Evolutionary conservation across 495 filamentous ascomycete species (phyloP).

Genomic region (Talaromyces adpressus): DNA sequence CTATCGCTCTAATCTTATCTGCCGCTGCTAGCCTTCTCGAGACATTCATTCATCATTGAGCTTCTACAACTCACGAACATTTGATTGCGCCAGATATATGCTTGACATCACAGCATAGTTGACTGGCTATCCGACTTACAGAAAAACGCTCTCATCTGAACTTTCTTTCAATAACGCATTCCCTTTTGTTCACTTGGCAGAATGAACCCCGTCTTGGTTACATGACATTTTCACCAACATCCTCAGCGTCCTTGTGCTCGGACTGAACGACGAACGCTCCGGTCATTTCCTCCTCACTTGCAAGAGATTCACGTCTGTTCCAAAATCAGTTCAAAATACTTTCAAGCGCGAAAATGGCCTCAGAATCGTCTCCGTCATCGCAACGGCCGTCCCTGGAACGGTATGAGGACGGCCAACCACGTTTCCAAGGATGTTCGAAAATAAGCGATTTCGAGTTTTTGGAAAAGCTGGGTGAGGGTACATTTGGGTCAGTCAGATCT

Average conservation of each 20-base stretch:
- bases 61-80: neutral
- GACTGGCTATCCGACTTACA: neutral
- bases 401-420: constrained; percentile 27
- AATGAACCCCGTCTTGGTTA: neutral
- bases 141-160: neutral
- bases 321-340: neutral
- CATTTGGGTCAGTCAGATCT: constrained; percentile 68
- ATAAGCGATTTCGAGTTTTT: constrained; percentile 84
- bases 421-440: constrained; percentile 77
- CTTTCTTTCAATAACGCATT: neutral
- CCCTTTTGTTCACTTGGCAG: neutral
- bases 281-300: neutral
- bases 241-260: neutral
- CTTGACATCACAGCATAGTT: neutral
- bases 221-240: neutral
- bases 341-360: constrained; percentile 21
- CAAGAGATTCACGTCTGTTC: neutral
- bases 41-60: neutral
- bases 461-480: constrained; percentile 93
- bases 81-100: neutral
- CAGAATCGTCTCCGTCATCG: constrained; percentile 14
- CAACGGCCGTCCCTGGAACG: constrained; percentile 22
- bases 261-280: neutral
- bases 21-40: neutral
- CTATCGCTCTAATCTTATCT: neutral